phyloP scores from a whole-genome alignment of 2,329 filamentous ascomycete genomes.

The Zasmidium angulare region DNA sequence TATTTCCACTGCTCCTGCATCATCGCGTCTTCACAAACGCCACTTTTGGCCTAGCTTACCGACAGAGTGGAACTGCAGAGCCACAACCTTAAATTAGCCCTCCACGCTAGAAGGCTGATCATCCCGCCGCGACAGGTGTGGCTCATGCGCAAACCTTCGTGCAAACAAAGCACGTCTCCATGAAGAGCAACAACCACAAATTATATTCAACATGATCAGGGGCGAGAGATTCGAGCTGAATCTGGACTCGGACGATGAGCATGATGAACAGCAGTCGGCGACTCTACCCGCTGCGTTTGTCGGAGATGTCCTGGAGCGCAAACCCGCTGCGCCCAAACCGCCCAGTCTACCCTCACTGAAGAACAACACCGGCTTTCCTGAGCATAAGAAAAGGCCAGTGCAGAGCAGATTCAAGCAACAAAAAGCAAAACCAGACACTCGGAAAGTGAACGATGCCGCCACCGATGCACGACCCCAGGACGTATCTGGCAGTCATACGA shows the following conservation, averaged over 20 bases:
- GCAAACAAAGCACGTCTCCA: not conserved
- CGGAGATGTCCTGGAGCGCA: conserved; percentile 77
- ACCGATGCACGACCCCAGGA: not conserved
- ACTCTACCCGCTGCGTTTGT: conserved; percentile 50
- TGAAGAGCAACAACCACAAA: conserved; percentile 1
- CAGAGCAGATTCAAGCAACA: conserved; percentile 79
- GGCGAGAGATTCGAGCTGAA: conserved; percentile 64
- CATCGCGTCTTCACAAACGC: not conserved
- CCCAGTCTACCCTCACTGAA: conserved; percentile 63
- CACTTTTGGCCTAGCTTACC: not conserved
- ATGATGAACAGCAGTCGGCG: conserved; percentile 14
- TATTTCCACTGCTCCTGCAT: not conserved
- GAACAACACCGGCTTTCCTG: conserved; percentile 72
- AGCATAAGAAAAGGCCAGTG: conserved; percentile 73
- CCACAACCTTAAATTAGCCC: conserved; percentile 3
- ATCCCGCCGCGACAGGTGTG: not conserved
- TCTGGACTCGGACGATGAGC: conserved; percentile 49
- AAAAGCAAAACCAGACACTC: conserved; percentile 56
- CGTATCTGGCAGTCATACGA: conserved; percentile 7
- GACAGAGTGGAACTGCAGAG: not conserved
- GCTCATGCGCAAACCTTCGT: not conserved
- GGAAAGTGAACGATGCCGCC: conserved; percentile 33
- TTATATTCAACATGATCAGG: conserved; percentile 39
- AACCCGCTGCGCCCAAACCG: conserved; percentile 57
- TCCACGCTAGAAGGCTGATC: not conserved